phyloP scores from a whole-genome alignment of 768 basidiomycete genomes.

The Pisolithus orientalis region DNA sequence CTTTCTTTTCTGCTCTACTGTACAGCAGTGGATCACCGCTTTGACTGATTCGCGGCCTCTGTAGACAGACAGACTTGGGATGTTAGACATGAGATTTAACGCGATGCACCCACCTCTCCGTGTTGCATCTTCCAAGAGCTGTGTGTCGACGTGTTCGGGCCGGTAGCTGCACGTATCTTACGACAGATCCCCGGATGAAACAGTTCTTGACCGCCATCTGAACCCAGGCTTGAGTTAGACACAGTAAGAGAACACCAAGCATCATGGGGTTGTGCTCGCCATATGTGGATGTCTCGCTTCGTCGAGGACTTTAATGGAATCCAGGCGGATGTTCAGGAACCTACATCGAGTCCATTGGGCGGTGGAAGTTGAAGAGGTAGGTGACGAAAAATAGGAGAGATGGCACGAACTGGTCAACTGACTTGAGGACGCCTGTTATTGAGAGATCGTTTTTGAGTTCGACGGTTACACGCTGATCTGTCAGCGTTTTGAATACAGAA shows the following conservation, averaged over 20 bases:
- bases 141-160: constrained; percentile 92
- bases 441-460: constrained; percentile 99
- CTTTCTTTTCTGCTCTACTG: not conserved
- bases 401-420: constrained; percentile 86
- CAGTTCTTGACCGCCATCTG: constrained; percentile 99
- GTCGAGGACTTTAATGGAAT: constrained; percentile 88
- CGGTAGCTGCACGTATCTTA: constrained; percentile 94
- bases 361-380: constrained; percentile 2
- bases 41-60: constrained; percentile 39
- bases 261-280: constrained; percentile 41
- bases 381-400: not conserved
- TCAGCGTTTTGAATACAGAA: constrained; percentile 98
- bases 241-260: not conserved
- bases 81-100: not conserved
- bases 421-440: constrained; percentile 92
- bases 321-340: constrained; percentile 93
- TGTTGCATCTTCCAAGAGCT: constrained; percentile 93
- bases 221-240: not conserved
- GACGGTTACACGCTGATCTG: constrained; percentile 93
- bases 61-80: constrained; percentile 8
- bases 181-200: constrained; percentile 97
- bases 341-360: constrained; percentile 33
- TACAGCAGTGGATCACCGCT: constrained; percentile 22
- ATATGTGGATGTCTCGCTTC: constrained; percentile 95
- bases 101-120: constrained; percentile 63